Percentiles rank a stretch among this genome's conserved stretches.
These are phyloP conservation scores for Suillus discolor DNA, from an alignment of 768 basidiomycete genomes.

Conservation along the genomic window DNA sequence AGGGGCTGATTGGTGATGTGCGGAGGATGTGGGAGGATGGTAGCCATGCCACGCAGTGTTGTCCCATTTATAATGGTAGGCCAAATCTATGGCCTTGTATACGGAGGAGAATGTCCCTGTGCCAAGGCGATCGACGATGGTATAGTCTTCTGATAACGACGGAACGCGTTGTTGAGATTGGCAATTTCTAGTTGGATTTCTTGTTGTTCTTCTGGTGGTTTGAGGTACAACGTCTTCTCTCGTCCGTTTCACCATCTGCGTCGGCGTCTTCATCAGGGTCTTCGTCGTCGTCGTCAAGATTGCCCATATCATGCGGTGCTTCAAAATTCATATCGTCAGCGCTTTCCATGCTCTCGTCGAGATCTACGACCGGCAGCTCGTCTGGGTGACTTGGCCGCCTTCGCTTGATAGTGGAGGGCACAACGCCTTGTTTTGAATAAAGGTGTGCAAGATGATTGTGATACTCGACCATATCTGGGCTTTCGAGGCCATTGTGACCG, in stretches of 20 bases:
- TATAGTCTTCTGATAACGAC: constrained; percentile 66
- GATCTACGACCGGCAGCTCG: constrained; percentile 39
- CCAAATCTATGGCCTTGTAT: constrained; percentile 92
- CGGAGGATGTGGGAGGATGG: constrained; percentile 64
- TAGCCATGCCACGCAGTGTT: constrained; percentile 73
- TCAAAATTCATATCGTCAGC: constrained; percentile 37
- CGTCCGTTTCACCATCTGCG: constrained; percentile 50
- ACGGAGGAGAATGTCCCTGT: constrained; percentile 99
- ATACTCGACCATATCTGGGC: constrained; percentile 47
- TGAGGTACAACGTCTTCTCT: constrained; percentile 62
- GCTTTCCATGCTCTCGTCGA: constrained; percentile 53
- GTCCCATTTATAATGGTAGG: constrained; percentile 75
- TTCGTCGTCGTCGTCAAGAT: constrained; percentile 35
- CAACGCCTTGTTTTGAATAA: constrained; percentile 30
- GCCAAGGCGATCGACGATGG: constrained; percentile 86
- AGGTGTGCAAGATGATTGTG: constrained; percentile 52
- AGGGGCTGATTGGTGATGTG: constrained; percentile 59
- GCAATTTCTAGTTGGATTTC: constrained; percentile 80
- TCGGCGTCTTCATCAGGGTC: constrained; percentile 37
- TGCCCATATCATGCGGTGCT: constrained; percentile 37
- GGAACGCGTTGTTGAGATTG: constrained; percentile 71
- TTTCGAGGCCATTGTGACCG: constrained; percentile 41
- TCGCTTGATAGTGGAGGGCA: constrained; percentile 23
- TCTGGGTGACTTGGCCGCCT: constrained; percentile 21
- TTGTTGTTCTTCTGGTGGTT: constrained; percentile 64